Evolutionary conservation across 73 alveolate species (phyloP).

Genomic region (Tetrahymena thermophila): DNA sequence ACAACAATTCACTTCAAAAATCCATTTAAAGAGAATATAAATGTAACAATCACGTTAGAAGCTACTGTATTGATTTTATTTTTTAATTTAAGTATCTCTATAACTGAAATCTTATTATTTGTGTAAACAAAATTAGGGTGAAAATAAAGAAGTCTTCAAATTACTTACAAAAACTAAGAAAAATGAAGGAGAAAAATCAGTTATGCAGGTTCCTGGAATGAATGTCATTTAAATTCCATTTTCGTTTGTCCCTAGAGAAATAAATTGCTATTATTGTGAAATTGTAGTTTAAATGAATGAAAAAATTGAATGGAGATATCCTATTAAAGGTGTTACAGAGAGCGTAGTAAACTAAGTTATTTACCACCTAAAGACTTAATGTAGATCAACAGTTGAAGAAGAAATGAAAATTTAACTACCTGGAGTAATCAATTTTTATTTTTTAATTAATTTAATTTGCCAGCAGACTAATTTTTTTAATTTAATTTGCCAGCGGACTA

Average conservation of each 20-base stretch:
- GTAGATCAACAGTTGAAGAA: slow-evolving; percentile 75
- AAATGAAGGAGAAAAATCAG: slow-evolving; percentile 54
- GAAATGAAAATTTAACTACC: slow-evolving; percentile 66
- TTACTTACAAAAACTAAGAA: slow-evolving; percentile 70
- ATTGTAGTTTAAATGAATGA: slow-evolving; percentile 88
- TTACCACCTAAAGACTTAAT: slow-evolving; percentile 81
- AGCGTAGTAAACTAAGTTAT: slow-evolving; percentile 83
- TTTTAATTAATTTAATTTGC: background rate
- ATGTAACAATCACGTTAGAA: slow-evolving; percentile 53
- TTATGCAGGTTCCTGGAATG: slow-evolving; percentile 65
- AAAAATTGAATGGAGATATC: slow-evolving; percentile 90
- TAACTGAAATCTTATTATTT: background rate
- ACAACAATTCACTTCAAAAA: slow-evolving; percentile 90
- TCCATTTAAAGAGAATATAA: slow-evolving; percentile 88
- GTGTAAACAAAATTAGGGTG: slow-evolving; percentile 50
- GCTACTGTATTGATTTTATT: slow-evolving; percentile 7
- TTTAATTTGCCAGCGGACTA: no score
- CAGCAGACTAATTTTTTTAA: no score
- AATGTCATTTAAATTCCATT: slow-evolving; percentile 86
- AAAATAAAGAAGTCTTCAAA: slow-evolving; percentile 65
- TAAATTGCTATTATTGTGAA: slow-evolving; percentile 86
- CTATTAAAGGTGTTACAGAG: slow-evolving; percentile 94
- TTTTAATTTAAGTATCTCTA: background rate
- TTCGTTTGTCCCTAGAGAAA: slow-evolving; percentile 85
- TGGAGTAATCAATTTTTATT: slow-evolving; percentile 42